A percentile compares a stretch with the other conserved stretches of the same genome.
phyloP scores from a whole-genome alignment of 768 basidiomycete genomes.

The Heimioporus sp. region DNA sequence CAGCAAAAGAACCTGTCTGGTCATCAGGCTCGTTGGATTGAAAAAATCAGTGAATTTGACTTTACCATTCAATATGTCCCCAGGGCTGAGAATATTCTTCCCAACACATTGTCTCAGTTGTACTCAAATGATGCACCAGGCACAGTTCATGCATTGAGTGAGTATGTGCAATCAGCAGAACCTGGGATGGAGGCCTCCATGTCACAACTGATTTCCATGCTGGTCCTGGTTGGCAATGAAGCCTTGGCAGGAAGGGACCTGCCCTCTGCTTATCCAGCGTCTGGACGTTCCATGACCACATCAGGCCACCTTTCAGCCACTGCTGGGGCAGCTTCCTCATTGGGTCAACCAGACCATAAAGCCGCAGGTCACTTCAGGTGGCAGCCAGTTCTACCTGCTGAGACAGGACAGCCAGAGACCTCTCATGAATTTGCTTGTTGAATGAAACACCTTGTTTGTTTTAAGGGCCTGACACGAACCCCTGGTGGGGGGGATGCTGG shows the following conservation, averaged over 20 bases:
- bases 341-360: too few species aligned
- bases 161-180: not conserved
- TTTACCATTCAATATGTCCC: constrained; percentile 30
- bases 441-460: constrained; percentile 9
- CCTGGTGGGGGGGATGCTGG: too few species aligned
- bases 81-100: constrained; percentile 22
- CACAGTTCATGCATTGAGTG: not conserved
- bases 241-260: too few species aligned
- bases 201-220: not conserved
- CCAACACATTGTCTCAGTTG: constrained; percentile 24
- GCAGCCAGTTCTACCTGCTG: too few species aligned
- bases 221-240: not conserved
- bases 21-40: constrained; percentile 37
- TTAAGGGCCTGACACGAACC: not conserved
- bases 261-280: not conserved
- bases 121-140: constrained; percentile 5
- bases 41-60: constrained; percentile 28
- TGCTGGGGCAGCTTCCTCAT: too few species aligned
- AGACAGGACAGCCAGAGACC: constrained; percentile 1
- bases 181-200: not conserved
- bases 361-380: too few species aligned
- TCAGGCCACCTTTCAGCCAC: not conserved
- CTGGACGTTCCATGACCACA: not conserved
- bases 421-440: not conserved
- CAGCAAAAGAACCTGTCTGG: constrained; percentile 33